Evolutionary conservation across 2,329 filamentous ascomycete genomes (phyloP).

Genomic region (Hypoxylon rubiginosum): DNA sequence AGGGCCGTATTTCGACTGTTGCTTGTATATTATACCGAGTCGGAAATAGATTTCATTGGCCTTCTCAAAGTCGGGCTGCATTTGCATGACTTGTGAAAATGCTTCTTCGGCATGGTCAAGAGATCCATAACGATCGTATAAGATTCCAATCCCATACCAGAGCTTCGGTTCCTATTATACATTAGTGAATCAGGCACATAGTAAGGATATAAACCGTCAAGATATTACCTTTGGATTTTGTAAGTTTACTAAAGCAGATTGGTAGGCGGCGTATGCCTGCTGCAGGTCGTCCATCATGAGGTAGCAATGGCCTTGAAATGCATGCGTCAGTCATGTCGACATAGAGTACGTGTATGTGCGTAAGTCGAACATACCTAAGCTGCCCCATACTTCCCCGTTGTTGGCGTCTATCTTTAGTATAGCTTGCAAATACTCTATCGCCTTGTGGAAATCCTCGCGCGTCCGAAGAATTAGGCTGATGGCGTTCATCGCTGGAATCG

Average conservation of each 20-base stretch:
- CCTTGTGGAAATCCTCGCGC: conserved; percentile 93
- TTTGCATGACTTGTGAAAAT: conserved; percentile 98
- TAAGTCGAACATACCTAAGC: conserved; percentile 75
- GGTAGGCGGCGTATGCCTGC: conserved; percentile 96
- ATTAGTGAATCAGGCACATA: conserved; percentile 30
- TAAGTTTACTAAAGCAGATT: conserved; percentile 93
- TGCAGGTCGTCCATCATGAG: conserved; percentile 99
- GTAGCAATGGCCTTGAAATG: conserved; percentile 85
- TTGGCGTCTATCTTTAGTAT: conserved; percentile 90
- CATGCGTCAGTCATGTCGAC: conserved; percentile 43
- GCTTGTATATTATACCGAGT: conserved; percentile 99
- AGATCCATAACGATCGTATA: conserved; percentile 96
- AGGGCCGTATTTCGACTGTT: conserved; percentile 92
- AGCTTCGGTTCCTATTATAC: conserved; percentile 85
- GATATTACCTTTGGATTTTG: conserved; percentile 86
- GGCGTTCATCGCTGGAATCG: conserved; percentile 91
- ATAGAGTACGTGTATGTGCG: not conserved
- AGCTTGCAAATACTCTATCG: conserved; percentile 90
- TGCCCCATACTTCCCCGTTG: conserved; percentile 97
- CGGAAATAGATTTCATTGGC: conserved; percentile 99
- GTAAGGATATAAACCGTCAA: conserved; percentile 21
- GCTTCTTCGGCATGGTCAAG: conserved; percentile 98
- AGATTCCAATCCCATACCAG: conserved; percentile 98
- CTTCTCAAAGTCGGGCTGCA: conserved; percentile 98
- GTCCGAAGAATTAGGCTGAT: conserved; percentile 92